A percentile compares a stretch with the other conserved stretches of the same genome.
phyloP scores from a whole-genome alignment of 371 early-diverging fungal genomes.

The Capillidium heterosporum region DNA sequence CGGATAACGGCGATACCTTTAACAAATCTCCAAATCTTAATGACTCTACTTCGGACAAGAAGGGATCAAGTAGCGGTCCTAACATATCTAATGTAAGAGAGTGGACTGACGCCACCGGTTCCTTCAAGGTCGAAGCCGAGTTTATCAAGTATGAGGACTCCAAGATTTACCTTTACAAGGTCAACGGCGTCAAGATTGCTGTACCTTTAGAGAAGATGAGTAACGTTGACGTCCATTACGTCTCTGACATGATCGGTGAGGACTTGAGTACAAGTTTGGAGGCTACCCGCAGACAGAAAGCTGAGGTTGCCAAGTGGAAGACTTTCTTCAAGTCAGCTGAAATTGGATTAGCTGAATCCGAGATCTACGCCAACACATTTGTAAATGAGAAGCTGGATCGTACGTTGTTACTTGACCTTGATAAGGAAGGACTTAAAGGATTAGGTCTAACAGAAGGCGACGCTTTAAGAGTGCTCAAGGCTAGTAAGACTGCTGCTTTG shows the following conservation, averaged over 20 bases:
- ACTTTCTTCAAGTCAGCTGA: conserved; percentile 67
- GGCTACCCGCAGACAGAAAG: conserved; percentile 4
- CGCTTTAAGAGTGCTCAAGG: conserved; percentile 49
- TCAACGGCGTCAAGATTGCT: conserved; percentile 84
- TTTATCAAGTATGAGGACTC: conserved; percentile 53
- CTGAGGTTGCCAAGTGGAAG: conserved; percentile 45
- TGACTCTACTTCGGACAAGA: no score
- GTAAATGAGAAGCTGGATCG: conserved; percentile 67
- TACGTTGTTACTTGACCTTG: conserved; percentile 46
- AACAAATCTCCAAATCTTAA: no score
- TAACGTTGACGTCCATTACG: conserved; percentile 45
- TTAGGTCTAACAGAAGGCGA: conserved; percentile 72
- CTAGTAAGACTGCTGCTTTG: background rate
- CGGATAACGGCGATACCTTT: background rate
- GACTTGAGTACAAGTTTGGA: conserved; percentile 9
- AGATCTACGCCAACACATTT: conserved; percentile 60
- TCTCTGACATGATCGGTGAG: conserved; percentile 32
- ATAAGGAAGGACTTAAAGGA: conserved; percentile 45
- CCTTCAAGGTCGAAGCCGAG: conserved; percentile 82
- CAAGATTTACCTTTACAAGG: conserved; percentile 77
- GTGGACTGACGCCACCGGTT: conserved; percentile 86
- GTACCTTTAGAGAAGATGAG: conserved; percentile 81
- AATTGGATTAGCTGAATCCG: conserved; percentile 47
- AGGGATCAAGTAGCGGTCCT: conserved; percentile 6
- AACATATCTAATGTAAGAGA: conserved; percentile 27